Conservation (phyloP, 2,329 filamentous ascomycete genomes). For the Epichloe elymi region DNA sequence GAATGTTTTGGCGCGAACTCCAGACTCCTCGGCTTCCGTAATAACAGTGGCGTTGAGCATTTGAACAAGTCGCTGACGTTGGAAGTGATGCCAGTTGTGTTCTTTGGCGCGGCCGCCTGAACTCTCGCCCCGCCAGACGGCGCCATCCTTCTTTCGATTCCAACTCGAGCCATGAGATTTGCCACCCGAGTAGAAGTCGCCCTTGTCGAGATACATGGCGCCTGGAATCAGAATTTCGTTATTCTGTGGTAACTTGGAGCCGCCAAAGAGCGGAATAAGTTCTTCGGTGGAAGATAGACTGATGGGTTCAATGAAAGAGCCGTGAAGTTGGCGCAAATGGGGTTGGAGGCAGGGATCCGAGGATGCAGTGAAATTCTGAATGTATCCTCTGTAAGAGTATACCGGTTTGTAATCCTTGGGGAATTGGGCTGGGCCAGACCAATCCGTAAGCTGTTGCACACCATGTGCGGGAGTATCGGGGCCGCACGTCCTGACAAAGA, state of each 20-base stretch:
- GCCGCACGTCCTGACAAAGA: constrained; percentile 42
- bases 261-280: constrained; percentile 47
- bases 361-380: constrained; percentile 45
- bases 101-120: constrained; percentile 41
- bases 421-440: constrained; percentile 18
- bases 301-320: constrained; percentile 42
- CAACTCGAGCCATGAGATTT: constrained; percentile 41
- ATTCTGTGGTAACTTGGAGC: constrained; percentile 49
- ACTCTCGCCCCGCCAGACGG: constrained; percentile 53
- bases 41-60: constrained; percentile 55
- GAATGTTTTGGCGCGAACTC: constrained; percentile 31
- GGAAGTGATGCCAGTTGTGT: constrained; percentile 55
- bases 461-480: constrained; percentile 25
- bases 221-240: constrained; percentile 53
- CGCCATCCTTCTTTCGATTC: constrained; percentile 39
- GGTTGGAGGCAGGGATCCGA: constrained; percentile 48
- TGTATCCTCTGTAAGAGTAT: constrained; percentile 32
- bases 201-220: constrained; percentile 48
- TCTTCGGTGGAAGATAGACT: constrained; percentile 38
- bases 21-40: constrained; percentile 28
- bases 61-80: constrained; percentile 56
- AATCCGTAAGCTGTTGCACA: constrained; percentile 27
- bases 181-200: constrained; percentile 46
- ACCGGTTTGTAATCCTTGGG: constrained; percentile 21
- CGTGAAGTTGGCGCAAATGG: constrained; percentile 36